These are phyloP conservation scores for Arthrobotrys musiformis DNA, from an alignment of 2,329 filamentous ascomycete genomes.

Conservation along the genomic window DNA sequence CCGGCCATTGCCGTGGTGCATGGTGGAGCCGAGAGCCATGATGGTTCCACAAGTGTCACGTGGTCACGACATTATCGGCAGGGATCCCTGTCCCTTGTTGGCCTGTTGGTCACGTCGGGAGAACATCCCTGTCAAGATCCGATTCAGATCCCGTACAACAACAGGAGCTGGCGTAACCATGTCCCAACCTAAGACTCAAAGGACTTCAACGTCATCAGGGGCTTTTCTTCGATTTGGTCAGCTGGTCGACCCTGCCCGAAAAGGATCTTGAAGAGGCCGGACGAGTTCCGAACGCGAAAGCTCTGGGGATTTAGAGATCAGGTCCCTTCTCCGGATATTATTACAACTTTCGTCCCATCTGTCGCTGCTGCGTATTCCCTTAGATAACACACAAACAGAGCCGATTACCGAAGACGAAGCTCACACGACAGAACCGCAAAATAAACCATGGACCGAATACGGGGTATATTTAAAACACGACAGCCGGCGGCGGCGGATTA, in stretches of 20 bases:
- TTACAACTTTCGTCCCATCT: neutral
- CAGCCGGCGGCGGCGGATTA: constrained; percentile 32
- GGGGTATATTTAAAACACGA: constrained; percentile 29
- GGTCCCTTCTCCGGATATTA: neutral
- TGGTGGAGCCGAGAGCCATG: neutral
- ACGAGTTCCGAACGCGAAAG: constrained; percentile 20
- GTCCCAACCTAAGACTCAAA: neutral
- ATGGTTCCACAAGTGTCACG: neutral
- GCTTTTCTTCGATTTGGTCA: constrained; percentile 19
- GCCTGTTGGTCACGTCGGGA: neutral
- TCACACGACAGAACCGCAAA: constrained; percentile 14
- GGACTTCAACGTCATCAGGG: constrained; percentile 35
- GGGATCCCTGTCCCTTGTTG: neutral
- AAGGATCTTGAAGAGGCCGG: neutral
- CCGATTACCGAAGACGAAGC: neutral
- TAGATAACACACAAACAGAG: neutral
- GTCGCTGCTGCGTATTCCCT: neutral
- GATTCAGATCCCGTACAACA: neutral
- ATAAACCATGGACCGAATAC: constrained; percentile 36
- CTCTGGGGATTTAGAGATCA: neutral
- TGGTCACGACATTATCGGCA: neutral
- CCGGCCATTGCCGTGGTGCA: no score
- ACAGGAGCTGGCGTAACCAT: neutral
- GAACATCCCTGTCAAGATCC: neutral
- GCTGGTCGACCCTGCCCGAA: constrained; percentile 10